Base-by-base conservation (phyloP, 169 alveolate species). In the Eimeria falciformis region DNA sequence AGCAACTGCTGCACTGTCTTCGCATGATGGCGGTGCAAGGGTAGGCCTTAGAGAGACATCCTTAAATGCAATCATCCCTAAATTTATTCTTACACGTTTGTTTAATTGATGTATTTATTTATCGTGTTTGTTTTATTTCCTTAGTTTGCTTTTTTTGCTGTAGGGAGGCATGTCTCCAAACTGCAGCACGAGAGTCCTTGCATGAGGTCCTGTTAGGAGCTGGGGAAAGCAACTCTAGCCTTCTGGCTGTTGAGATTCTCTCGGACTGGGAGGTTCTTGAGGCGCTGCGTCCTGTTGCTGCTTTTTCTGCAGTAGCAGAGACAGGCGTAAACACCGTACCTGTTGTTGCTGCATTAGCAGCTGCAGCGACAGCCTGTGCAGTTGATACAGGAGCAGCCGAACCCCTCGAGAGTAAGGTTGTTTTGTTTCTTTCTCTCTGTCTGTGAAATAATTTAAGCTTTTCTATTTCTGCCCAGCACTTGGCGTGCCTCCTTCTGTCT, bases 261-360 rank as follows among this genome's bases (percentile, higher is more conserved):
- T 27, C 58, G n/a, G 83, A 33, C 47, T 53, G 58, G 25, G n/a
- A 37, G 21, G 62, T 71, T 12, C 56, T 71, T 27, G 83, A 71
- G 83, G 58, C 83, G 58, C 58, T 71, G 17, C 83, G 33, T 43
- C 83, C 83, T 37, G 83, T 56, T 33, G 83, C 83, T 33, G 55
- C 83, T 5, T 27, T 14, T 21, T 27, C 58, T 4, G 58, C 83
- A 5, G 55, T 21, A 37, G 83, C 83, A 71, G 56, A 71, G 27
- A 71, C n/a, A 25, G 83, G 83, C 27, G 55, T 71, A 33, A 37
- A n/a, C 2, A 29, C 73, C n/a, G 73, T 29, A 2, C 73, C 6
- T 12, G 2, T 29, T 71, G 47, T 21, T 0, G 83, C 58, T 9
- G 58, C 62, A 33, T 53, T 21, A 7, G 58, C 58, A 3, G 83